phyloP scores from a whole-genome alignment of 2,329 filamentous ascomycete genomes.

The Cercospora sp. region DNA sequence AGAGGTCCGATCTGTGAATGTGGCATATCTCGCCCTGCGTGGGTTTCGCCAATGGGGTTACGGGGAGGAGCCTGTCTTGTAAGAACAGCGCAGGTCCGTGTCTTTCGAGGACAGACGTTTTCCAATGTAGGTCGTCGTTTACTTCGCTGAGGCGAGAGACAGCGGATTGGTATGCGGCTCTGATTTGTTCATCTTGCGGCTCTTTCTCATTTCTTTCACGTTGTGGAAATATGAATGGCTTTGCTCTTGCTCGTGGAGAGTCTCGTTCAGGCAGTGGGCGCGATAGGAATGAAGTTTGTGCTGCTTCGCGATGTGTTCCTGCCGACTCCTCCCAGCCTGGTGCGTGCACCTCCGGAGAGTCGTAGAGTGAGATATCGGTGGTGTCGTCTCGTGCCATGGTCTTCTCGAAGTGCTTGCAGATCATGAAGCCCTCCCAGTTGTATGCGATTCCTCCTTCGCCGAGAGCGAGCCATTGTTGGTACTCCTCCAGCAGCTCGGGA shows the following conservation, averaged over 20 bases:
- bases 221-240: conserved; percentile 11
- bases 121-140: conserved; percentile 3
- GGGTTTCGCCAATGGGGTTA: conserved; percentile 1
- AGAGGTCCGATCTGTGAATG: conserved; percentile 18
- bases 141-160: conserved; percentile 10
- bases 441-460: conserved; percentile 13
- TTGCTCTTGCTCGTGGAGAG: conserved; percentile 8
- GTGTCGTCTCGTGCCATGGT: conserved; percentile 12
- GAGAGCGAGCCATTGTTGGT: conserved; percentile 15
- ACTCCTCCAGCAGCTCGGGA: conserved; percentile 11
- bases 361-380: conserved; percentile 9
- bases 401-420: conserved; percentile 1
- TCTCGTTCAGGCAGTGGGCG: conserved; percentile 2
- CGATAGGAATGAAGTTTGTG: conserved; percentile 4
- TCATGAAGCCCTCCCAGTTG: conserved; percentile 14
- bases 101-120: conserved; percentile 18
- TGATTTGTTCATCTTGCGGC: neutral
- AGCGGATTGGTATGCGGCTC: conserved; percentile 7
- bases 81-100: conserved; percentile 18
- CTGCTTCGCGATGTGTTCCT: conserved; percentile 2
- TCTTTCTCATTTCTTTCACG: conserved; percentile 11
- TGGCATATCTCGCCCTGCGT: conserved; percentile 19
- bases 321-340: conserved; percentile 9
- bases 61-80: neutral
- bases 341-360: conserved; percentile 1